Conservation (phyloP, 2,329 filamentous ascomycete species). For the Teratosphaeriaceae sp. region DNA sequence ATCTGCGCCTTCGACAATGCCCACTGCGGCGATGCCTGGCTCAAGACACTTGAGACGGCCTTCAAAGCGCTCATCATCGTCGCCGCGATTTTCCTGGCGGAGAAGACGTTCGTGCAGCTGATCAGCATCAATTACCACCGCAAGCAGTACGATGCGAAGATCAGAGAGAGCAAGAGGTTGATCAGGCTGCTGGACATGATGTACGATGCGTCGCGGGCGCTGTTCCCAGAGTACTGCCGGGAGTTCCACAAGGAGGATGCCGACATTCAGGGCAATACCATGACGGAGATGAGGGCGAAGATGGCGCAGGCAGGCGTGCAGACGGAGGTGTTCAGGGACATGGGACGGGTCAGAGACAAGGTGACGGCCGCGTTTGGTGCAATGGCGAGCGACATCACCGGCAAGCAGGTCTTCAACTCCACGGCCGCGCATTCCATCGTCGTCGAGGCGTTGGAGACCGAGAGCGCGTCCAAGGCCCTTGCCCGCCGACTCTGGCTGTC, state of each 20-base stretch:
- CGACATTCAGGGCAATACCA: conserved; percentile 70
- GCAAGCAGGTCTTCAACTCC: conserved; percentile 68
- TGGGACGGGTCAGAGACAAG: conserved; percentile 60
- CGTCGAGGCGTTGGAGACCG: conserved; percentile 23
- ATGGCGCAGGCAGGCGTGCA: conserved; percentile 48
- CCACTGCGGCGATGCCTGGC: conserved; percentile 32
- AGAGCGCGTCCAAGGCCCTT: conserved; percentile 26
- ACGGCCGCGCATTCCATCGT: conserved; percentile 24
- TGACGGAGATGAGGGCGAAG: conserved; percentile 40
- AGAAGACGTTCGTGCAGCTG: conserved; percentile 64
- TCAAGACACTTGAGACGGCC: conserved; percentile 47
- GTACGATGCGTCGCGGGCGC: conserved; percentile 69
- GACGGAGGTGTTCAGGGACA: conserved; percentile 57
- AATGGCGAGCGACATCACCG: conserved; percentile 77
- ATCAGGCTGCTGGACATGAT: conserved; percentile 66
- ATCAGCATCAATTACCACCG: conserved; percentile 69
- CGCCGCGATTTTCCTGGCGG: conserved; percentile 56
- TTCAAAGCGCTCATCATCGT: conserved; percentile 57
- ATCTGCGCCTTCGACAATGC: conserved; percentile 16
- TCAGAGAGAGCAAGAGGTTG: conserved; percentile 73
- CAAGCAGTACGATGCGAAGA: conserved; percentile 62
- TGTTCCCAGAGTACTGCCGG: conserved; percentile 76
- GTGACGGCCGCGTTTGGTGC: conserved; percentile 79
- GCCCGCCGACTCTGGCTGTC: conserved; percentile 30
- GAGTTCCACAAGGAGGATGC: conserved; percentile 79